phyloP scores from a whole-genome alignment of 2,329 filamentous ascomycete species.

The Emmonsia crescens region DNA sequence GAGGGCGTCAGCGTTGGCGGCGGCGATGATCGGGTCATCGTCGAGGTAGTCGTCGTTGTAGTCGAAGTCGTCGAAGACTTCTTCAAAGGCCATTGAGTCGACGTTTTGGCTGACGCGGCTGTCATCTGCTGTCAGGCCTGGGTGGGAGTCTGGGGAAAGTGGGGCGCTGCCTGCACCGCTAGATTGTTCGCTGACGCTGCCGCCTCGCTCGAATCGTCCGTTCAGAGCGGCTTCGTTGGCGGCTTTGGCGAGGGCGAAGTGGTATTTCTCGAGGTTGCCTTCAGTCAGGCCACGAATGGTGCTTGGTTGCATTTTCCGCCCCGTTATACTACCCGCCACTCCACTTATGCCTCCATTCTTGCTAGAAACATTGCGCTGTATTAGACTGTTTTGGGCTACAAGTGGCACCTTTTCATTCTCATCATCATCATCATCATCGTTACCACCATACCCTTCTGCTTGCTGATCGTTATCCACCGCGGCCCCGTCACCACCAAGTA shows the following conservation, averaged over 20 bases:
- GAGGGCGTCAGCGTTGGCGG: constrained; percentile 85
- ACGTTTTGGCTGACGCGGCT: constrained; percentile 39
- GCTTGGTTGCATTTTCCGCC: constrained; percentile 6
- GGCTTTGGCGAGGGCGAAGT: constrained; percentile 73
- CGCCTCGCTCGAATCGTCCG: constrained; percentile 60
- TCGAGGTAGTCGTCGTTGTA: constrained; percentile 58
- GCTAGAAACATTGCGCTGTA: background rate
- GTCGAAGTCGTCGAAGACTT: constrained; percentile 37
- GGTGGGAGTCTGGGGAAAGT: constrained; percentile 29
- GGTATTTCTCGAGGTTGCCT: constrained; percentile 57
- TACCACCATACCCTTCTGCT: background rate
- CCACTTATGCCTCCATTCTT: background rate
- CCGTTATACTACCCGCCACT: background rate
- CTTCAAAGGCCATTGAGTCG: constrained; percentile 28
- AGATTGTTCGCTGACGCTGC: constrained; percentile 35
- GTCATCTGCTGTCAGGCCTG: constrained; percentile 41
- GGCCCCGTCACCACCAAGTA: background rate
- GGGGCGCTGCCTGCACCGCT: constrained; percentile 26
- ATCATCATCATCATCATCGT: background rate
- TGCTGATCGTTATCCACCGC: background rate
- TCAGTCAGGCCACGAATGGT: constrained; percentile 8
- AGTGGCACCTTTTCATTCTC: background rate
- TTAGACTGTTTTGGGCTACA: background rate
- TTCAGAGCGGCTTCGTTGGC: constrained; percentile 64
- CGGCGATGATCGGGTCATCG: constrained; percentile 86